Evolutionary conservation across 331 rosid genomes (phyloP).

Genomic region (Quercus phellos): DNA sequence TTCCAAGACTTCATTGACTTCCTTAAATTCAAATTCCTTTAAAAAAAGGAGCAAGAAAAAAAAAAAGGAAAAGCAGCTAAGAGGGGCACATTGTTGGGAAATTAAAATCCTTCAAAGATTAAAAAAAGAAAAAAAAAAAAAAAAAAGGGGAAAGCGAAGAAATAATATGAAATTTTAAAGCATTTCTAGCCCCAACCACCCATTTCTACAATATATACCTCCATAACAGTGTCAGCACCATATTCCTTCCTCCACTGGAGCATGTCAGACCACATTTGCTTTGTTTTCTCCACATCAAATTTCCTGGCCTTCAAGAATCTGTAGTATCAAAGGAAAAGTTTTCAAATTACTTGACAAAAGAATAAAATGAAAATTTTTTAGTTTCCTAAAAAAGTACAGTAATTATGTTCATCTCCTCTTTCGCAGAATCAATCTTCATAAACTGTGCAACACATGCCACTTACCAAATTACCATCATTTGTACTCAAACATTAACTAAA

Average conservation of each 20-base stretch:
- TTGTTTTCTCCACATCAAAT: conserved; percentile 74
- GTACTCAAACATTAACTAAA: background rate
- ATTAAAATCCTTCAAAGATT: background rate
- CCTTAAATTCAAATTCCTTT: conserved; percentile 78
- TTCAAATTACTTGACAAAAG: background rate
- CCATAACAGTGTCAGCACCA: conserved; percentile 61
- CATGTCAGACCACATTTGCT: conserved; percentile 92
- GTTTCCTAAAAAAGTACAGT: background rate
- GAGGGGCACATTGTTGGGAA: background rate
- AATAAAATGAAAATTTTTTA: background rate
- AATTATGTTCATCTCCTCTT: background rate
- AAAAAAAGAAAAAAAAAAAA: background rate
- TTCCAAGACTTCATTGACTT: conserved; percentile 54
- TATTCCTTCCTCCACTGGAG: conserved; percentile 83
- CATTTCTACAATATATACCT: conserved; percentile 37
- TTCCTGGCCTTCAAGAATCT: conserved; percentile 93
- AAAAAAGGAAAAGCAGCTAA: background rate
- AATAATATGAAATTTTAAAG: background rate
- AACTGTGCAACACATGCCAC: background rate
- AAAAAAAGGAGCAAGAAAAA: background rate
- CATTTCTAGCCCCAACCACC: background rate
- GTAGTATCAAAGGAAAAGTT: conserved; percentile 4
- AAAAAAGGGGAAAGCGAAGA: background rate
- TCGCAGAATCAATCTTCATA: background rate
- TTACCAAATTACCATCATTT: background rate